Conservation (phyloP, 768 basidiomycete species). For the Mycena olivaceomarginata region DNA sequence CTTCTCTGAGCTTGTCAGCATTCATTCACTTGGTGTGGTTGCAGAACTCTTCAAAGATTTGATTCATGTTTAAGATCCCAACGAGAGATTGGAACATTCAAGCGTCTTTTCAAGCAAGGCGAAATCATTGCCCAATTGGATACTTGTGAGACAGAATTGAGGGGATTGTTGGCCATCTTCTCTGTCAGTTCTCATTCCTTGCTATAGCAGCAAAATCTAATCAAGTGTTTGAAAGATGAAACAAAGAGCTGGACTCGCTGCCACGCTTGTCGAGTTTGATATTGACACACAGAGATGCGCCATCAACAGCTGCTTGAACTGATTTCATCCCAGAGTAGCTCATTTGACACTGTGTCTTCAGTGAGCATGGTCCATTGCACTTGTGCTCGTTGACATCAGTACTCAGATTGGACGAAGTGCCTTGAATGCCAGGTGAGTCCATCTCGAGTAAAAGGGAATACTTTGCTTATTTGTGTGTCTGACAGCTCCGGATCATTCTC, state of each 20-base stretch:
- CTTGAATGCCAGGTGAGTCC: too few relatives aligned
- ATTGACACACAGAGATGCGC: too few relatives aligned
- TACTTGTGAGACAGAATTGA: too few relatives aligned
- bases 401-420: too few relatives aligned
- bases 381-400: too few relatives aligned
- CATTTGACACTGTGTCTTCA: too few relatives aligned
- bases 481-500: background rate
- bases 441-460: background rate
- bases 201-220: background rate
- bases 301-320: too few relatives aligned
- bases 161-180: background rate
- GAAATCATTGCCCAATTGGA: background rate
- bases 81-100: slow-evolving; percentile 2
- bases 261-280: too few relatives aligned
- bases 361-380: too few relatives aligned
- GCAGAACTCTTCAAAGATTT: background rate
- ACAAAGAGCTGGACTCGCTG: background rate
- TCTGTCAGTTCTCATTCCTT: background rate
- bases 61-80: background rate
- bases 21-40: background rate
- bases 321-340: too few relatives aligned
- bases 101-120: slow-evolving; percentile 5
- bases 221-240: background rate
- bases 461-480: background rate
- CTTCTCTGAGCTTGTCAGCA: background rate